Percentiles rank a stretch among this genome's conserved stretches.
These are phyloP conservation scores for Acacia pycnantha DNA, from an alignment of 331 rosid genomes.

Conservation along the genomic window DNA sequence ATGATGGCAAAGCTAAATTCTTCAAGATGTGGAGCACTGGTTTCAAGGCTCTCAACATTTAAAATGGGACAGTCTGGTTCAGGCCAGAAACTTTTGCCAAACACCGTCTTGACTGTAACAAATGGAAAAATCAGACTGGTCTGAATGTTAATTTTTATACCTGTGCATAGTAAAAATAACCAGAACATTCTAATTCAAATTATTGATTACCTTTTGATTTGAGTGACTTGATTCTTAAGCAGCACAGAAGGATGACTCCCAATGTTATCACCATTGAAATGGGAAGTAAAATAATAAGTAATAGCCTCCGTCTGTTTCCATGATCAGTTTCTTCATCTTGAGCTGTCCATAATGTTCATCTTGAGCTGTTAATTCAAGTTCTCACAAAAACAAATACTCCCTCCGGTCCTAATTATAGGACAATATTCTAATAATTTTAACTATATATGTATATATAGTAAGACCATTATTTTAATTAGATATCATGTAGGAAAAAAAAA, in stretches of 20 bases:
- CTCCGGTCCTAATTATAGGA: too few species aligned
- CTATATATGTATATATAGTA: too few species aligned
- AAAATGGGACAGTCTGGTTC: not conserved
- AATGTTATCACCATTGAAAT: conserved; percentile 19
- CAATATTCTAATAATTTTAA: too few species aligned
- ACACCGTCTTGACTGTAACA: conserved; percentile 6
- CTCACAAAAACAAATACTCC: not conserved
- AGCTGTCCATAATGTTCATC: conserved; percentile 20
- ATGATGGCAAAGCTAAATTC: conserved; percentile 34
- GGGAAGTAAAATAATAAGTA: conserved; percentile 20
- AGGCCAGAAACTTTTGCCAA: not conserved
- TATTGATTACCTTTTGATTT: conserved; percentile 32
- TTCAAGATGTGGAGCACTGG: conserved; percentile 23
- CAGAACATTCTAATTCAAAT: not conserved
- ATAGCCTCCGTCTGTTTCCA: not conserved
- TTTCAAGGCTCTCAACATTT: not conserved
- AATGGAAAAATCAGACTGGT: not conserved
- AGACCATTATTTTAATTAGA: too few species aligned
- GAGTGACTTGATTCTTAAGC: conserved; percentile 2
- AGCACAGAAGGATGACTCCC: conserved; percentile 12
- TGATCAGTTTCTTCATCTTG: conserved; percentile 26
- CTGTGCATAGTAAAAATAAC: too few species aligned
- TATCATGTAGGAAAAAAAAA: too few species aligned
- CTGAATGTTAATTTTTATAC: not conserved
- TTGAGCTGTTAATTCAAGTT: not conserved